Conservation (phyloP, 1,139 yeast species). For the Yamadazyma siamensis region DNA sequence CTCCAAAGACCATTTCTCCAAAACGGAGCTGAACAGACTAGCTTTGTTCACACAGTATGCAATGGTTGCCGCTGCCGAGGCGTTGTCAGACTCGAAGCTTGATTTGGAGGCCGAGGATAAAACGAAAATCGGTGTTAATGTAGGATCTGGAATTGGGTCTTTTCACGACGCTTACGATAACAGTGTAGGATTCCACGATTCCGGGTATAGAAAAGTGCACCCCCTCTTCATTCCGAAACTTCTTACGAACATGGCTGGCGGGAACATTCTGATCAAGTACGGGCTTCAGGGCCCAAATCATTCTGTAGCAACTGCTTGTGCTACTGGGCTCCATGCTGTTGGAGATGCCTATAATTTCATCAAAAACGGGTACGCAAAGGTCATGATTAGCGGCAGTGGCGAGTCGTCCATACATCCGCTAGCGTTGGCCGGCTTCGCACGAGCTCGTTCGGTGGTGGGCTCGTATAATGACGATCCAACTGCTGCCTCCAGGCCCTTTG, state of each 20-base stretch:
- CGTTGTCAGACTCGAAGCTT: constrained; percentile 59
- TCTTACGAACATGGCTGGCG: constrained; percentile 92
- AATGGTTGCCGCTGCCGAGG: constrained; percentile 72
- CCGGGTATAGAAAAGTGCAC: constrained; percentile 71
- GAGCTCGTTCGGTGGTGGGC: constrained; percentile 80
- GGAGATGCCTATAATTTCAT: constrained; percentile 91
- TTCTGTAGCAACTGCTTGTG: constrained; percentile 91
- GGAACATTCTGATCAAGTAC: constrained; percentile 77
- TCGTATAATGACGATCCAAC: constrained; percentile 58
- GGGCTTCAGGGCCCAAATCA: constrained; percentile 84
- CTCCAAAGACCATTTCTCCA: constrained; percentile 40
- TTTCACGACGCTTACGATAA: constrained; percentile 70
- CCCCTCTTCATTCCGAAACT: constrained; percentile 86
- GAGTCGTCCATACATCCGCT: constrained; percentile 87
- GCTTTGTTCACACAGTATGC: constrained; percentile 81
- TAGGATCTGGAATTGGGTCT: constrained; percentile 94
- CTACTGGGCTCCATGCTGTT: constrained; percentile 90
- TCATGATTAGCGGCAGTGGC: constrained; percentile 89
- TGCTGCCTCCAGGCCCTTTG: constrained; percentile 85
- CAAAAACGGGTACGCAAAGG: constrained; percentile 73
- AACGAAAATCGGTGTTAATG: constrained; percentile 60
- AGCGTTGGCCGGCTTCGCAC: constrained; percentile 85
- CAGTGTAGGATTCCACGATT: constrained; percentile 42
- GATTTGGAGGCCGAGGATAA: constrained; percentile 36
- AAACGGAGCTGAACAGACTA: constrained; percentile 52